phyloP scores from a whole-genome alignment of 352 stramenopile species.

The Phytopythium montanum region DNA sequence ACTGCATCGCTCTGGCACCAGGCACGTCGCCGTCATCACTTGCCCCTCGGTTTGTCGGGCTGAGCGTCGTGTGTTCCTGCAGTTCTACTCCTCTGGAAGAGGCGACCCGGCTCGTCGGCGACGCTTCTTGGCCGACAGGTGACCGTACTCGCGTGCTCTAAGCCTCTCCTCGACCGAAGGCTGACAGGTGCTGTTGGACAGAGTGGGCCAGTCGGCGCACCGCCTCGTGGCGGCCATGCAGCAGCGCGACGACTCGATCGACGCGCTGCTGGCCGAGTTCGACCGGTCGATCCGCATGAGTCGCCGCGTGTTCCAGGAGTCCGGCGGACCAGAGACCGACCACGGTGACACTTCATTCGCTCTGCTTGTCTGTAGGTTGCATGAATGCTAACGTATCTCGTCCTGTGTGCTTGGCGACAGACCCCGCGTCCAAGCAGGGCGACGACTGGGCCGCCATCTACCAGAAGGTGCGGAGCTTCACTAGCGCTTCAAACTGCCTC shows the following conservation, averaged over 20 bases:
- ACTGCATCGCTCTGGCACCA: slow-evolving; percentile 26
- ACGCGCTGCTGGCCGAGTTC: slow-evolving; percentile 74
- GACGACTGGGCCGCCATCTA: slow-evolving; percentile 46
- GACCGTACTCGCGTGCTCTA: background rate
- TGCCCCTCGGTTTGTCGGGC: background rate
- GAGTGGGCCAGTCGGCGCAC: slow-evolving; percentile 53
- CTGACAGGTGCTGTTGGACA: slow-evolving; percentile 8
- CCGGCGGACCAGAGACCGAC: slow-evolving; percentile 29
- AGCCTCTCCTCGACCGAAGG: background rate
- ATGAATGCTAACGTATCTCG: too few species aligned
- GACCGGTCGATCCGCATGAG: slow-evolving; percentile 65
- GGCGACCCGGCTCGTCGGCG: slow-evolving; percentile 47
- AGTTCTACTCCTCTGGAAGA: slow-evolving; percentile 70
- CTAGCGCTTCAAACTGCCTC: too few species aligned
- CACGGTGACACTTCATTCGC: slow-evolving; percentile 10
- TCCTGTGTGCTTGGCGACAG: background rate
- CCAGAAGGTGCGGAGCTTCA: slow-evolving; percentile 24
- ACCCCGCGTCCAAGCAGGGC: background rate
- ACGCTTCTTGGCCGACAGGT: slow-evolving; percentile 70
- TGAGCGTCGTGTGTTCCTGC: background rate
- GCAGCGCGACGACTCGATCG: slow-evolving; percentile 73
- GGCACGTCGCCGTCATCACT: slow-evolving; percentile 6
- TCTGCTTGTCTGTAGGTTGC: background rate
- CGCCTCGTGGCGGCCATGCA: slow-evolving; percentile 56
- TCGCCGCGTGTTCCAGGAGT: slow-evolving; percentile 53